Evolutionary conservation across 148 eudicot species (phyloP), one percentile per base, ranked within the genome.

Genomic region (Silene uniflora): DNA sequence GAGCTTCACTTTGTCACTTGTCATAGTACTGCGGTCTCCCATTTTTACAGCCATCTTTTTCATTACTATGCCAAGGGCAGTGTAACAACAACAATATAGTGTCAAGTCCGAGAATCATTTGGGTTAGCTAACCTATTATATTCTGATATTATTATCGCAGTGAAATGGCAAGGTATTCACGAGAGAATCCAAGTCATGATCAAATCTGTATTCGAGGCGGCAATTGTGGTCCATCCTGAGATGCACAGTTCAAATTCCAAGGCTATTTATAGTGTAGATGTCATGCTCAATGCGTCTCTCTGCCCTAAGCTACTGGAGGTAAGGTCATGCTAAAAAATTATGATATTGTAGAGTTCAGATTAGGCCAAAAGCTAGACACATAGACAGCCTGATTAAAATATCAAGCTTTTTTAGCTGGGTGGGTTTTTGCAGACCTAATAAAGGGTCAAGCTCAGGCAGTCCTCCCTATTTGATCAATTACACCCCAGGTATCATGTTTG

Each of bases 191-290:
- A 69, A 79, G 70, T 71, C n/a, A 95, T 95, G 99, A 88, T 95
- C 72, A 85, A 89, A 42, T 88, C 91, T 68, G 92, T 89, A 63
- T 95, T 95, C 67, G 98, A 92, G 85, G 85, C 97, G 10, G 99
- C 97, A 55, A 87, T 86, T 22, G 80, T 75, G 7, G 90, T 90
- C 70, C 96, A 92, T 81, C 99, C 97, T 32, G 89, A 90, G 86
- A 95, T 90, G 97, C 97, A 92, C 32, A 83, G 71, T 77, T 81
- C 91, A 62, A 88, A 79, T 63, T 88, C 99, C 62, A 82, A 97
- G 83, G 99, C 99, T 52, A 91, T 92, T 75, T 95, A 95, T 84
- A 98, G 99, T 13, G 79, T 95, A 23, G 99, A 95, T 85, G 97
- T 95, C 77, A 95, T 95, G 99, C 92, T 95, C 54, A 96, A 89